phyloP scores from a whole-genome alignment of 768 basidiomycete species.

The Leccinum pellstonianum region DNA sequence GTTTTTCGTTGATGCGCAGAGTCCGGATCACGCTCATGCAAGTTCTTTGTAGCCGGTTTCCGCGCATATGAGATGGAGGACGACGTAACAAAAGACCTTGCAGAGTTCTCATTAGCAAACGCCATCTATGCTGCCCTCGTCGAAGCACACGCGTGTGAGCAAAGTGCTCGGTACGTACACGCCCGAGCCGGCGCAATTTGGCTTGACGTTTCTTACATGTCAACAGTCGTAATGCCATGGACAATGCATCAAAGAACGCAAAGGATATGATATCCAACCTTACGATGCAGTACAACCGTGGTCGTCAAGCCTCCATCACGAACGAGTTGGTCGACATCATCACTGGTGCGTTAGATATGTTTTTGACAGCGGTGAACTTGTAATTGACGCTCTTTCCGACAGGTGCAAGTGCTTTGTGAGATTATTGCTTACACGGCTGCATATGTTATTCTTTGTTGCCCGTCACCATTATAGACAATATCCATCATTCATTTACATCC shows the following conservation, averaged over 20 bases:
- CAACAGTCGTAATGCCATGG: constrained; percentile 91
- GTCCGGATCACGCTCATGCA: constrained; percentile 3
- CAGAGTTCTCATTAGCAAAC: constrained; percentile 95
- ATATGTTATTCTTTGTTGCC: constrained; percentile 15
- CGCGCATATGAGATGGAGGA: constrained; percentile 98
- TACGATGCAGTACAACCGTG: constrained; percentile 97
- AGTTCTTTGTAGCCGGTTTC: constrained; percentile 65
- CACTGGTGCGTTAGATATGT: constrained; percentile 56
- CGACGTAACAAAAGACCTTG: constrained; percentile 88
- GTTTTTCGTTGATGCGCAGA: constrained; percentile 30
- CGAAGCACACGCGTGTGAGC: constrained; percentile 95
- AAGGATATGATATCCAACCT: constrained; percentile 85
- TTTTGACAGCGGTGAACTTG: not conserved
- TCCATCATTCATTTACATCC: constrained; percentile 16
- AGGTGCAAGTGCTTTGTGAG: constrained; percentile 52
- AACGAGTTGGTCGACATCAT: constrained; percentile 94
- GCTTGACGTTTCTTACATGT: not conserved
- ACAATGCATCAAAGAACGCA: constrained; percentile 99
- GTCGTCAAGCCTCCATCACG: constrained; percentile 96
- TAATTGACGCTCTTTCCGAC: constrained; percentile 4
- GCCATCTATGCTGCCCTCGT: constrained; percentile 92
- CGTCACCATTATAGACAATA: constrained; percentile 23
- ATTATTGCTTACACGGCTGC: constrained; percentile 13
- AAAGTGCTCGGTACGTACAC: constrained; percentile 71
- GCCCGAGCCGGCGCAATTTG: no score